A percentile compares a stretch with the other conserved stretches of the same genome.
phyloP scores from a whole-genome alignment of 345 rosid species.

The Euphorbia peplus region DNA sequence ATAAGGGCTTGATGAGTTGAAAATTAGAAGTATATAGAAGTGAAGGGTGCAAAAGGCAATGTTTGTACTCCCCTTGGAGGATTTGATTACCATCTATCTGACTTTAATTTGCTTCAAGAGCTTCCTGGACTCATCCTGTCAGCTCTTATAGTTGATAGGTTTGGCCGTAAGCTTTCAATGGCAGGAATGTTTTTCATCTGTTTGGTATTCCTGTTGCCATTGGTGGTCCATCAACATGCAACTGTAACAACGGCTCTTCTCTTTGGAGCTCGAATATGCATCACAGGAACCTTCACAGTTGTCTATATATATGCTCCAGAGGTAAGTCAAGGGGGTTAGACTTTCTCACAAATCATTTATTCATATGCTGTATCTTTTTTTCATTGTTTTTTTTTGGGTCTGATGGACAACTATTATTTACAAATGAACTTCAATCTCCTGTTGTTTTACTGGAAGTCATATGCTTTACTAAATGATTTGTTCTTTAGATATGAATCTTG shows the following conservation, averaged over 20 bases:
- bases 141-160: constrained; percentile 68
- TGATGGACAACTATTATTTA: not conserved
- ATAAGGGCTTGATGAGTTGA: not conserved
- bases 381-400: not conserved
- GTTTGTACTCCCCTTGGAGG: not conserved
- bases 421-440: not conserved
- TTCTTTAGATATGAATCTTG: not conserved
- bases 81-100: constrained; percentile 16
- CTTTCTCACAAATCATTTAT: constrained; percentile 1
- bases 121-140: constrained; percentile 81
- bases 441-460: not conserved
- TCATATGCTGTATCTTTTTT: constrained; percentile 1
- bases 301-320: constrained; percentile 86
- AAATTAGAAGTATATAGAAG: not conserved
- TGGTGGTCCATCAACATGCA: constrained; percentile 56
- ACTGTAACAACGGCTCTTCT: constrained; percentile 65
- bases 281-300: constrained; percentile 68
- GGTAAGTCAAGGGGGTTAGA: constrained; percentile 33
- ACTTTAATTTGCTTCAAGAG: constrained; percentile 45
- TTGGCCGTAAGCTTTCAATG: constrained; percentile 85
- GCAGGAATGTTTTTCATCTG: constrained; percentile 67
- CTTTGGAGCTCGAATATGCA: constrained; percentile 83
- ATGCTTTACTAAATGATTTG: not conserved
- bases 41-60: not conserved
- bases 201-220: constrained; percentile 69